Conservation (phyloP, 805 yeast species). For the Sugiyamaella chiloensis region DNA sequence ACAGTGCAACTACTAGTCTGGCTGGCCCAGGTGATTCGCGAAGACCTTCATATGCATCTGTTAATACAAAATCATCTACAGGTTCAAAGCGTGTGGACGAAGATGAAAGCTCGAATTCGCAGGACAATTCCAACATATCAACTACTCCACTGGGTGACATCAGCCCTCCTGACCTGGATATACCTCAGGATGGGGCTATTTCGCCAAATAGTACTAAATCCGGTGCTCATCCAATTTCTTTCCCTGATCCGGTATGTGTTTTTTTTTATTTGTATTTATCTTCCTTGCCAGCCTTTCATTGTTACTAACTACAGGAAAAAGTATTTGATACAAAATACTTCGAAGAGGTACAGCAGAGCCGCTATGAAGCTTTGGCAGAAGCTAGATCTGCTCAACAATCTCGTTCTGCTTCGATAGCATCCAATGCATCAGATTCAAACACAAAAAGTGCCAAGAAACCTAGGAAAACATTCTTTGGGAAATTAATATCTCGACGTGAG, state of each 20-base stretch:
- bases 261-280: no score
- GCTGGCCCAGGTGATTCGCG: slow-evolving; percentile 10
- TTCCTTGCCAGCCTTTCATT: not conserved
- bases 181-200: not conserved
- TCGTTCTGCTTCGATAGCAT: slow-evolving; percentile 21
- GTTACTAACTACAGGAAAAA: slow-evolving; percentile 13
- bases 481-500: slow-evolving; percentile 22
- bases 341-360: slow-evolving; percentile 5
- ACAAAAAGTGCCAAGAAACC: slow-evolving; percentile 10
- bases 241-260: slow-evolving; percentile 20
- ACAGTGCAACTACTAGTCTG: not conserved
- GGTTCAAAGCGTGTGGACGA: slow-evolving; percentile 5
- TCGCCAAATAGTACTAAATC: not conserved
- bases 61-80: slow-evolving; percentile 11
- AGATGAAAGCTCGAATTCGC: not conserved
- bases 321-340: slow-evolving; percentile 20
- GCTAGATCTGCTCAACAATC: not conserved
- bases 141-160: not conserved
- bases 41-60: slow-evolving; percentile 19
- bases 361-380: not conserved
- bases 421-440: slow-evolving; percentile 13
- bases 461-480: slow-evolving; percentile 17
- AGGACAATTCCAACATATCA: not conserved
- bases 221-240: slow-evolving; percentile 7
- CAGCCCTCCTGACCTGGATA: not conserved